Conservation (phyloP, 768 basidiomycete genomes). For the Hirschioporus abietinus region DNA sequence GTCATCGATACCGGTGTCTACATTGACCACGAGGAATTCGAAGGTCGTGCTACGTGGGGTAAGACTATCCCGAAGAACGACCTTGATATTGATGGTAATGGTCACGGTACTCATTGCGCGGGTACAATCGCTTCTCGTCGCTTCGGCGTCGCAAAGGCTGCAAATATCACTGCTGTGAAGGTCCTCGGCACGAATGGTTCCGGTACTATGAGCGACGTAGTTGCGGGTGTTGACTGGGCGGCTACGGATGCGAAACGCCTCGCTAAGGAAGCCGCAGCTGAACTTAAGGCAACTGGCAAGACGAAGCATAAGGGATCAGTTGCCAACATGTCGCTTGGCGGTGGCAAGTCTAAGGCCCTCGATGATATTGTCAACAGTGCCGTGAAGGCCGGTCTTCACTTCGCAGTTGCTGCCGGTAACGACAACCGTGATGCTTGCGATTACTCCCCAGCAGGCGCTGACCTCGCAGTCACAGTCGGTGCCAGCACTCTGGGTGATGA, state of each 20-base stretch:
- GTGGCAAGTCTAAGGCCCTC: conserved; percentile 82
- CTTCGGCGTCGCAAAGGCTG: conserved; percentile 95
- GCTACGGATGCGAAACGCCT: conserved; percentile 46
- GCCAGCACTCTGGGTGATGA: conserved; percentile 80
- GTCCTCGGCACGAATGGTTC: conserved; percentile 92
- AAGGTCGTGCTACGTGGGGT: conserved; percentile 89
- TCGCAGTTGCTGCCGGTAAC: conserved; percentile 93
- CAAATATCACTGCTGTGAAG: conserved; percentile 86
- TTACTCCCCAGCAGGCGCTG: conserved; percentile 87
- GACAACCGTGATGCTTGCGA: conserved; percentile 87
- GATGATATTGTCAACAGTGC: conserved; percentile 84
- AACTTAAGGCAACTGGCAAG: conserved; percentile 67
- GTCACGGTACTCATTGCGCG: conserved; percentile 93
- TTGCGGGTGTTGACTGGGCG: conserved; percentile 85
- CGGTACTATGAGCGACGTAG: conserved; percentile 92
- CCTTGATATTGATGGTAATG: conserved; percentile 86
- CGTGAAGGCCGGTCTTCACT: conserved; percentile 82
- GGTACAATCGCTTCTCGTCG: conserved; percentile 91
- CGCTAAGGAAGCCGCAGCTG: conserved; percentile 54
- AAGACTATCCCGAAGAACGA: conserved; percentile 85
- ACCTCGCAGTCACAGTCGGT: conserved; percentile 91
- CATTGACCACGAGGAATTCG: conserved; percentile 76
- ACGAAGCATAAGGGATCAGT: conserved; percentile 90
- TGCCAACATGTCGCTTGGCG: conserved; percentile 96
- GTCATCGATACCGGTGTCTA: conserved; percentile 90